Evolutionary conservation across 805 yeast species (phyloP).

Genomic region (Citeromyces matritensis): DNA sequence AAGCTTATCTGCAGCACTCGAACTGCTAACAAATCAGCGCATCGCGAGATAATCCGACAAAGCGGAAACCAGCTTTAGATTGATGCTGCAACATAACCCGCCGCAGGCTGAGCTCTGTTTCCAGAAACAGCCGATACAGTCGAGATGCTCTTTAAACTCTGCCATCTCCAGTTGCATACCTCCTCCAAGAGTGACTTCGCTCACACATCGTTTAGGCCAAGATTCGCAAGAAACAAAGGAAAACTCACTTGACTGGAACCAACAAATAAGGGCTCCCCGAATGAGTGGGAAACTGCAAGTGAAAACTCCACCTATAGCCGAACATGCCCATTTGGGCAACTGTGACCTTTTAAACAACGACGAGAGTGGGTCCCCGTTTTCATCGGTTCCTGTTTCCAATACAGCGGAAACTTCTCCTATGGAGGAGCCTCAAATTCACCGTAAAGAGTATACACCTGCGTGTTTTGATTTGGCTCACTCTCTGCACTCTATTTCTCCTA

Average conservation of each 20-base stretch:
- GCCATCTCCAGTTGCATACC: constrained; percentile 2
- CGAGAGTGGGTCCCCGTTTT: background rate
- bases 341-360: constrained; percentile 2
- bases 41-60: no score
- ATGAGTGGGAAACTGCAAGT: constrained; percentile 11
- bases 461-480: constrained; percentile 19
- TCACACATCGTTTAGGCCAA: background rate
- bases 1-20: no score
- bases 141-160: constrained; percentile 3
- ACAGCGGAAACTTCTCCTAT: no score
- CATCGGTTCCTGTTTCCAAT: no score
- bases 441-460: constrained; percentile 25
- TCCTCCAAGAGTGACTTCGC: background rate
- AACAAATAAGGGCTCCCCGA: constrained; percentile 39
- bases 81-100: no score
- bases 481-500: background rate
- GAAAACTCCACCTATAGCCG: constrained; percentile 3
- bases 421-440: background rate
- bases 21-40: no score
- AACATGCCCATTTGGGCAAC: constrained; percentile 6
- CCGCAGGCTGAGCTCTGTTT: constrained; percentile 5
- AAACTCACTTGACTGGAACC: constrained; percentile 24
- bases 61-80: no score
- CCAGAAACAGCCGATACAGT: constrained; percentile 3
- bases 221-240: constrained; percentile 1